A percentile compares a stretch with the other conserved stretches of the same genome.
phyloP scores from a whole-genome alignment of 495 filamentous ascomycete genomes.

The Copromyces sp. region DNA sequence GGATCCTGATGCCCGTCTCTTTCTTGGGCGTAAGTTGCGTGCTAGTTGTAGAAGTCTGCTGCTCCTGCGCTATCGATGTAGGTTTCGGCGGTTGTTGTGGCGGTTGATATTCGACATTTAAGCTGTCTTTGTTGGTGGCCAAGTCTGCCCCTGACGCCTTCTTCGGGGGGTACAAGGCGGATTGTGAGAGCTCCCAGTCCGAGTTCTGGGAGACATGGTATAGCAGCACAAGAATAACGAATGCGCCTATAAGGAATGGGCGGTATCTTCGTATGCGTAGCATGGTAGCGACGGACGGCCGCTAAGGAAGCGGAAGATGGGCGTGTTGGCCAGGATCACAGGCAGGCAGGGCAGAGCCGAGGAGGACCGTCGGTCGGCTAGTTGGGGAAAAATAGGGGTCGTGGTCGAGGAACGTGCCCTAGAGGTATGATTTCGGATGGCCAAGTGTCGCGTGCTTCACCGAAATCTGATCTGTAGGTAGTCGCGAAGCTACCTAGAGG shows the following conservation, averaged over 20 bases:
- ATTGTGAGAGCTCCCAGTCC: constrained; percentile 32
- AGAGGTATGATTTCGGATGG: not conserved
- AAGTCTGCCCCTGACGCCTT: not conserved
- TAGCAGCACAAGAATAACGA: constrained; percentile 51
- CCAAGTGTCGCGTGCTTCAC: not conserved
- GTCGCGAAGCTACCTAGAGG: not conserved
- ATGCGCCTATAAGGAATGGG: constrained; percentile 59
- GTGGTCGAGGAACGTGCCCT: not conserved
- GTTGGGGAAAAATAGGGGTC: not conserved
- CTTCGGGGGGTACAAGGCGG: constrained; percentile 12
- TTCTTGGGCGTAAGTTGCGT: constrained; percentile 10
- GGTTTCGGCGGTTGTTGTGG: constrained; percentile 1
- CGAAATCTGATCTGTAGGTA: not conserved
- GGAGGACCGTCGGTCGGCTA: not conserved
- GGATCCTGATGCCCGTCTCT: constrained; percentile 21
- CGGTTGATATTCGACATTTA: not conserved
- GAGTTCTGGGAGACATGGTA: constrained; percentile 51
- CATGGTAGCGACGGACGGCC: constrained; percentile 39
- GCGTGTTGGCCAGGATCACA: not conserved
- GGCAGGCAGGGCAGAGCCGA: not conserved
- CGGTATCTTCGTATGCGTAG: constrained; percentile 69
- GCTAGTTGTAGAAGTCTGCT: not conserved
- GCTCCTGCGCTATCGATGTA: not conserved
- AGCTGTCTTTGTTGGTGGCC: not conserved
- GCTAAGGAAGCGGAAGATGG: not conserved